Evolutionary conservation across 305 asterid genomes (phyloP), one percentile per base, ranked within the genome.

Genomic region (Fraxinus baroniana): DNA sequence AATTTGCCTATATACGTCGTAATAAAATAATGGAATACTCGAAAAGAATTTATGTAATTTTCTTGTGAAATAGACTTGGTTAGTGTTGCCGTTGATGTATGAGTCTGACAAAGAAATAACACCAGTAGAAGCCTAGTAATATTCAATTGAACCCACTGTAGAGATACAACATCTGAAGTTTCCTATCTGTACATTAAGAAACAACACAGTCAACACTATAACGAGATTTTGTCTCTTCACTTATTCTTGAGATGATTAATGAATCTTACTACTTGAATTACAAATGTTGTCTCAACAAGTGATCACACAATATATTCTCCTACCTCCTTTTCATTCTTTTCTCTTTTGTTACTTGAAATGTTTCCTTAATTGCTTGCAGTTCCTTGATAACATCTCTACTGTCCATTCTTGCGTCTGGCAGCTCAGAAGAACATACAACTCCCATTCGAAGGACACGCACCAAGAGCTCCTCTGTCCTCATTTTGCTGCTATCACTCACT

Each of bases 371-470:
- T 17, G 78, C 30, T 20, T 83, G 82, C 68, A 86, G 32, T 44
- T 79, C 87, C 77, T 5, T 62, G 24, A 80, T 74, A 44, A 83
- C 91, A 83, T 84, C 89, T 79, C 74, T 79, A 26, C 83, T 84
- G 83, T 76, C 84, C 86, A 83, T 86, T 60, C 91, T 84, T 12
- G 86, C 88, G 73, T 80, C 84, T 83, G 85, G 89, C 55, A 76
- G 70, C 30, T 84, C 85, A 20, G 74, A 78, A 5, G 87, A 84
- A 33, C 91, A 88, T 0, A 86, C 77, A 26, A 88, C 83, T 81
- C 88, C 91, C n/a, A 88, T 72, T 13, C 18, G 22, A 28, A 86
- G 44, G 26, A 88, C 73, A 6, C 79, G 73, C n/a, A 18, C 57
- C 80, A 80, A 83, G 79, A 75, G 71, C 35, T 49, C n/a, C 84